Conservation (phyloP, 2,329 filamentous ascomycete species). For the Eurotiales sp. region DNA sequence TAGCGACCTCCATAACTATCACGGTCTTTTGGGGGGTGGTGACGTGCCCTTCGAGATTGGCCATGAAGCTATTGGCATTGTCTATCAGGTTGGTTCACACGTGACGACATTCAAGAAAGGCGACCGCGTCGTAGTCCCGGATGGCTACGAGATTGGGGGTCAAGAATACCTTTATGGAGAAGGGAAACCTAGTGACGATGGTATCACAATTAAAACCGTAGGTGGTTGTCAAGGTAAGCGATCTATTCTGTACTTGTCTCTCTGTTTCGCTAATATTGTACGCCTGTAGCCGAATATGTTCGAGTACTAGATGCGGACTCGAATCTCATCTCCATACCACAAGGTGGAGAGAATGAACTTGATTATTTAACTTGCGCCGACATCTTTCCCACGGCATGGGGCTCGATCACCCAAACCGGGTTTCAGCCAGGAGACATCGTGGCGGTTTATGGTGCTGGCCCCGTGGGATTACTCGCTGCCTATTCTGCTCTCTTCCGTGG, state of each 20-base stretch:
- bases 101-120: slow-evolving; percentile 18
- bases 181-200: no score
- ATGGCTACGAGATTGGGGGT: no score
- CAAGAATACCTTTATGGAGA: no score
- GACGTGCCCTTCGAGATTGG: slow-evolving; percentile 21
- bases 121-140: slow-evolving; percentile 20
- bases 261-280: no score
- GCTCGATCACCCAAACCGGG: slow-evolving; percentile 31
- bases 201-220: no score
- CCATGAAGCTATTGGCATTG: slow-evolving; percentile 21
- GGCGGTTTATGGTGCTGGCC: slow-evolving; percentile 61
- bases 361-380: slow-evolving; percentile 30
- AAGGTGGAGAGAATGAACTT: neutral
- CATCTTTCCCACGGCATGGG: slow-evolving; percentile 40
- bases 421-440: slow-evolving; percentile 51
- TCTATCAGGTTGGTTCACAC: slow-evolving; percentile 17
- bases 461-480: slow-evolving; percentile 63
- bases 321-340: slow-evolving; percentile 17
- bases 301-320: slow-evolving; percentile 19
- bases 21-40: slow-evolving; percentile 21
- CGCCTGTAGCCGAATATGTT: slow-evolving; percentile 17
- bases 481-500: slow-evolving; percentile 60
- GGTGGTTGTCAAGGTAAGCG: neutral
- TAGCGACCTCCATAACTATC: slow-evolving; percentile 34
- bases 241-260: no score